phyloP scores from a whole-genome alignment of 305 asterid species.

The Plantago lanceolata region DNA sequence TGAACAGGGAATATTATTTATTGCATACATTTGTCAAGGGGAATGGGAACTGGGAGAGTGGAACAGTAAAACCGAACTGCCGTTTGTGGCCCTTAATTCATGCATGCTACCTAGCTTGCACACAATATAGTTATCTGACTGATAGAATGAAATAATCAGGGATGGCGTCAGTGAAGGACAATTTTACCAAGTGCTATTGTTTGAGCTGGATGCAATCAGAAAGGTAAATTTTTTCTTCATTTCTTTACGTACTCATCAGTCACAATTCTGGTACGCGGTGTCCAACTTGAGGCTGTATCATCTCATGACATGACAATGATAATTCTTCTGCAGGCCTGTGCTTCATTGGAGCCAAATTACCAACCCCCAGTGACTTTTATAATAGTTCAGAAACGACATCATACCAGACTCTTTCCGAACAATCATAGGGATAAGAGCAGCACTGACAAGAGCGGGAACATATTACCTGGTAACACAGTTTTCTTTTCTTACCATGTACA shows the following conservation, averaged over 20 bases:
- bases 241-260: neutral
- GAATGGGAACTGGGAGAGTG: too few species aligned
- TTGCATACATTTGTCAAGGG: too few species aligned
- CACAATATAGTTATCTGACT: slow-evolving; percentile 6
- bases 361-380: slow-evolving; percentile 97
- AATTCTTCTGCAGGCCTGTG: slow-evolving; percentile 66
- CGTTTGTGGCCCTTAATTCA: too few species aligned
- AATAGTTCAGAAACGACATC: slow-evolving; percentile 92
- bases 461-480: slow-evolving; percentile 64
- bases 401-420: slow-evolving; percentile 83
- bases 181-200: slow-evolving; percentile 89
- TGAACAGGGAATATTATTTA: too few species aligned
- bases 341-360: slow-evolving; percentile 90
- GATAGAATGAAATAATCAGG: slow-evolving; percentile 37
- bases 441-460: slow-evolving; percentile 87
- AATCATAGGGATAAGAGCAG: slow-evolving; percentile 86
- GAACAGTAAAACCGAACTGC: too few species aligned
- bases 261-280: neutral
- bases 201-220: slow-evolving; percentile 93
- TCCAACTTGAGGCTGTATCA: neutral
- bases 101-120: too few species aligned
- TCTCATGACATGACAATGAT: slow-evolving; percentile 6
- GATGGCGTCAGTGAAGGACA: slow-evolving; percentile 99
- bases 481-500: neutral
- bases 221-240: slow-evolving; percentile 39